These are phyloP conservation scores for Vigna radiata DNA, from an alignment of 306 rosid species.

Conservation along the genomic window DNA sequence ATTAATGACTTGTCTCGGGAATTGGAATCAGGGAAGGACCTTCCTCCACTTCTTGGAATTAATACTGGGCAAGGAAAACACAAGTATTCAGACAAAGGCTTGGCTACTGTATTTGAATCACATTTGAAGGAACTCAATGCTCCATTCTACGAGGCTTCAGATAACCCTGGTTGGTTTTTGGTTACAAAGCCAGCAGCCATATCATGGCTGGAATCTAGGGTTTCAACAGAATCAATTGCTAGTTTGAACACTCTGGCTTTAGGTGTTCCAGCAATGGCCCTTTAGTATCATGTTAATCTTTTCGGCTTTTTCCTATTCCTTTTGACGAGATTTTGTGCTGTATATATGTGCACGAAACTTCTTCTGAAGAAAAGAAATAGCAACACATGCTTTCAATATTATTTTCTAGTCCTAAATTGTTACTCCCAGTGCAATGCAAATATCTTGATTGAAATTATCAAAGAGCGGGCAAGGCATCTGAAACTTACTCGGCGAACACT, in stretches of 20 bases:
- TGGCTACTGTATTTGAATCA: slow-evolving; percentile 71
- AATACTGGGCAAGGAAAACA: slow-evolving; percentile 81
- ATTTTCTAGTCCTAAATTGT: not conserved
- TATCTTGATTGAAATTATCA: too few relatives aligned
- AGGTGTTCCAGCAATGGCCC: slow-evolving; percentile 25
- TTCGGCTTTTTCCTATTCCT: slow-evolving; percentile 29
- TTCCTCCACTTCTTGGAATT: slow-evolving; percentile 83
- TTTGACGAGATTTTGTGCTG: not conserved
- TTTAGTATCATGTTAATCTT: slow-evolving; percentile 28
- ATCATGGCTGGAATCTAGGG: slow-evolving; percentile 81
- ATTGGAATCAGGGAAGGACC: slow-evolving; percentile 70
- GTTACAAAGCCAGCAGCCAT: slow-evolving; percentile 69
- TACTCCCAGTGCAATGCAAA: not conserved
- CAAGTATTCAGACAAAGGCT: slow-evolving; percentile 71
- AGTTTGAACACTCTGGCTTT: slow-evolving; percentile 16
- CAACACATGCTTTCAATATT: not conserved
- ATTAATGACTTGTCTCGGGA: slow-evolving; percentile 71
- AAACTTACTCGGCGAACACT: too few relatives aligned
- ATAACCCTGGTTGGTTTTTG: slow-evolving; percentile 82
- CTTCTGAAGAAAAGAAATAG: too few relatives aligned
- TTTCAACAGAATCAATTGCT: slow-evolving; percentile 52
- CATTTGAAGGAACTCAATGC: slow-evolving; percentile 77
- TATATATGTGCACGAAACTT: not conserved
- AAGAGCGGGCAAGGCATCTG: too few relatives aligned
- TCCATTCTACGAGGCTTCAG: slow-evolving; percentile 73